These are phyloP conservation scores for Phytomonas francai DNA, from an alignment of 208 protist species.

Conservation along the genomic window DNA sequence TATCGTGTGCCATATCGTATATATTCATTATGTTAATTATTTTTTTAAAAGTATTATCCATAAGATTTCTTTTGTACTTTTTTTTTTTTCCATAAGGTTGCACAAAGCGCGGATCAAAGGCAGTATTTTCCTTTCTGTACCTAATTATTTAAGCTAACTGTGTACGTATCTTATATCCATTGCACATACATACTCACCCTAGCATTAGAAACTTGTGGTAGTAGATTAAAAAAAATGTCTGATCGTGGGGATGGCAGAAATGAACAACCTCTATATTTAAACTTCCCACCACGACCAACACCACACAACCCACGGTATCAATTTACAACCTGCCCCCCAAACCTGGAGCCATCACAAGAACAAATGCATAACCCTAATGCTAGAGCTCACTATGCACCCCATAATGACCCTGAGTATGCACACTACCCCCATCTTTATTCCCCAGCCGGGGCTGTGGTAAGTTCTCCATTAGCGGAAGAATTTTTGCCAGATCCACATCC, in stretches of 20 bases:
- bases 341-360: background rate
- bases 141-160: background rate
- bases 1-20: background rate
- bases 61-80: conserved; percentile 12
- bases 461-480: background rate
- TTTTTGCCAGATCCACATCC: background rate
- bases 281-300: background rate
- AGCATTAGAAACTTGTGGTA: background rate
- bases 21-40: background rate
- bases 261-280: background rate
- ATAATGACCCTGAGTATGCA: background rate
- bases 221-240: background rate
- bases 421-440: background rate
- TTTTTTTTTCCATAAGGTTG: background rate
- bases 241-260: background rate
- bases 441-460: background rate
- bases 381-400: background rate
- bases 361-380: background rate
- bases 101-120: background rate
- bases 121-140: background rate
- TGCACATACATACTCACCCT: background rate
- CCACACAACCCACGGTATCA: background rate
- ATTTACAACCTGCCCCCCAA: background rate
- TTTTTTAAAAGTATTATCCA: conserved; percentile 22
- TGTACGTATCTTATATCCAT: background rate